Evolutionary conservation across 192 early-diverging fungal species (phyloP), one percentile per base, ranked within the genome.

Genomic region (Paraglomus occultum): DNA sequence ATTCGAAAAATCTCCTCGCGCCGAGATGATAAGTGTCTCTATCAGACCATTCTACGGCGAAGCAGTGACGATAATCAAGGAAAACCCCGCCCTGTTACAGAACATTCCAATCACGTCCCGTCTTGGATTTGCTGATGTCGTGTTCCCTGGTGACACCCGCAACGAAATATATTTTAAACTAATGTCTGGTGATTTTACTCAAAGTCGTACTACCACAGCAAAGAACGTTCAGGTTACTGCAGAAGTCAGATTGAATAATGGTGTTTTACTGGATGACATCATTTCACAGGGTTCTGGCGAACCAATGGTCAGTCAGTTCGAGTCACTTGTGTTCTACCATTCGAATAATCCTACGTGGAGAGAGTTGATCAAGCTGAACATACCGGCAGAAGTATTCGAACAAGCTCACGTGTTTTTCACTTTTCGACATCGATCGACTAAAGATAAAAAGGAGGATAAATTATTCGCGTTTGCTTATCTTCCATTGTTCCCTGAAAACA

Each of bases 81-180:
- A 69, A 31, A 76, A 82, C 57, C 48, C 79, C 53, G 73, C 74
- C 0, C 61, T 84, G 6, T 67, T 85, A 12, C 74, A 80, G 46
- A 74, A 76, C 20, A 61, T 80, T 38, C 74, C 74, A 3, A 67
- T 77, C 9, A 89, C 88, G 10, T 78, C 74, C 6, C 74, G 85
- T 15, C 73, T 87, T 22, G 88, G 86, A 7, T 85, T 90, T 71
- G 73, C 82, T 8, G 88, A 89, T 67, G 76, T 84, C 18, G 83
- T 84, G 40, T 80, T 80, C 47, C 79, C 83, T 1, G 78, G 74
- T 1, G 83, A 84, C 53, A 64, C 54, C 10, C 74, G 88, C 9
- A 90, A 90, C 65, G 77, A 82, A 38, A 67, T 90, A 15, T 90
- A 90, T 66, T 17, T 90, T 6, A 86, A 80, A 8, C 76, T 90